Evolutionary conservation across 495 filamentous ascomycete species (phyloP).

Genomic region (Neurospora sp.): DNA sequence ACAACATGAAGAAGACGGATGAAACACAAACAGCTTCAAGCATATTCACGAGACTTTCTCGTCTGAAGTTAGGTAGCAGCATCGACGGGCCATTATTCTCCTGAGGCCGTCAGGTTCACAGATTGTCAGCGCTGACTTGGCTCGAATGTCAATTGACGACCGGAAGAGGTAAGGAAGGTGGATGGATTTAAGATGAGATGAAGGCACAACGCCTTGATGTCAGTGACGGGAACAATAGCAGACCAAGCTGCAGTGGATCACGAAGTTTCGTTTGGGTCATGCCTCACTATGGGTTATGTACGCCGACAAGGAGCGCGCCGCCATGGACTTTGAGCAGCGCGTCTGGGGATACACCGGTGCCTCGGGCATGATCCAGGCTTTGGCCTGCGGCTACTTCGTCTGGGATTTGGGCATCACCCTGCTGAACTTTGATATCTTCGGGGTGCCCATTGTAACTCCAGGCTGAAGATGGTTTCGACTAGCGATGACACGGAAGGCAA

Average conservation of each 20-base stretch:
- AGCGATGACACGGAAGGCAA: too few relatives aligned
- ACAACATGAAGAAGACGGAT: background rate
- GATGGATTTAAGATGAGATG: too few relatives aligned
- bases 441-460: too few relatives aligned
- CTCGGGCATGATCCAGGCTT: slow-evolving; percentile 70
- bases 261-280: too few relatives aligned
- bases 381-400: slow-evolving; percentile 90
- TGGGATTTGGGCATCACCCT: slow-evolving; percentile 80
- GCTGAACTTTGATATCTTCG: slow-evolving; percentile 68
- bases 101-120: background rate
- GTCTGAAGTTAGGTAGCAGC: background rate
- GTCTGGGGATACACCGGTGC: slow-evolving; percentile 83
- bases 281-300: slow-evolving; percentile 83
- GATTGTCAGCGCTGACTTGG: too few relatives aligned
- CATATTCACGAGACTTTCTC: background rate
- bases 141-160: too few relatives aligned
- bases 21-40: background rate
- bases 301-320: slow-evolving; percentile 61
- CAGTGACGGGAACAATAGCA: too few relatives aligned
- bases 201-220: too few relatives aligned
- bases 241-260: too few relatives aligned
- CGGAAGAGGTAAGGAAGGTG: too few relatives aligned
- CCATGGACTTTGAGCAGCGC: slow-evolving; percentile 64
- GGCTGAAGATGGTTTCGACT: too few relatives aligned
- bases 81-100: background rate